Conservation (phyloP, 2,329 filamentous ascomycete species). For the Xylaria sp. region DNA sequence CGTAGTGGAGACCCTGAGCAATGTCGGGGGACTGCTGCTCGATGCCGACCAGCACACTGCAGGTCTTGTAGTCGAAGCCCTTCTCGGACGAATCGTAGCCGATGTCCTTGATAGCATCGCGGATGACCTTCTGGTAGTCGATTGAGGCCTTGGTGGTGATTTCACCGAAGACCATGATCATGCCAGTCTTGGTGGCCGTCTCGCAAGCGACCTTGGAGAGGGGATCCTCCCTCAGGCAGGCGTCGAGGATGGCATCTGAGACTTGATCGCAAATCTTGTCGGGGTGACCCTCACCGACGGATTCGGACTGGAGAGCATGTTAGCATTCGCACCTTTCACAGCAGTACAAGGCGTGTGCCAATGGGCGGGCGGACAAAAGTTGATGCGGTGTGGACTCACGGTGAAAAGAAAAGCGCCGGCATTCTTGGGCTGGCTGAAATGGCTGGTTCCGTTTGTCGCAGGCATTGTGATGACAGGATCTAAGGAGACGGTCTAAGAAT, state of each 20-base stretch:
- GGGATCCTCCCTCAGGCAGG: conserved; percentile 92
- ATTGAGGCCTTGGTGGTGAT: conserved; percentile 96
- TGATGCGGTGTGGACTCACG: conserved; percentile 55
- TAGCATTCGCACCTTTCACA: conserved; percentile 27
- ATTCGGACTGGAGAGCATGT: conserved; percentile 73
- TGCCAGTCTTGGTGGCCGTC: conserved; percentile 99
- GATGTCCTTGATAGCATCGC: conserved; percentile 95
- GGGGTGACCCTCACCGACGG: conserved; percentile 89
- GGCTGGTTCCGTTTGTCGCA: conserved; percentile 61
- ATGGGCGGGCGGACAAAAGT: background rate
- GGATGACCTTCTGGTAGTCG: conserved; percentile 99
- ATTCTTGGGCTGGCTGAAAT: conserved; percentile 60
- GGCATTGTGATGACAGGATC: conserved; percentile 64
- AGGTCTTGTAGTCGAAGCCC: conserved; percentile 99
- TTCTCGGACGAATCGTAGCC: conserved; percentile 97
- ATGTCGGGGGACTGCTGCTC: conserved; percentile 99
- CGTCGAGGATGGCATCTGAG: conserved; percentile 98
- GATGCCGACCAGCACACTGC: conserved; percentile 97
- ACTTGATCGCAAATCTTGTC: conserved; percentile 99
- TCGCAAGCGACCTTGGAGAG: conserved; percentile 99
- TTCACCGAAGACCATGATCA: conserved; percentile 99
- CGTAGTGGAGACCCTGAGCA: conserved; percentile 98
- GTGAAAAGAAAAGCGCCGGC: conserved; percentile 86
- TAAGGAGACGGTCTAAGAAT: conserved; percentile 37
- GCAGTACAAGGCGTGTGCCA: background rate